Base-by-base conservation (phyloP, 495 filamentous ascomycete genomes). In the Pyronema domesticum region DNA sequence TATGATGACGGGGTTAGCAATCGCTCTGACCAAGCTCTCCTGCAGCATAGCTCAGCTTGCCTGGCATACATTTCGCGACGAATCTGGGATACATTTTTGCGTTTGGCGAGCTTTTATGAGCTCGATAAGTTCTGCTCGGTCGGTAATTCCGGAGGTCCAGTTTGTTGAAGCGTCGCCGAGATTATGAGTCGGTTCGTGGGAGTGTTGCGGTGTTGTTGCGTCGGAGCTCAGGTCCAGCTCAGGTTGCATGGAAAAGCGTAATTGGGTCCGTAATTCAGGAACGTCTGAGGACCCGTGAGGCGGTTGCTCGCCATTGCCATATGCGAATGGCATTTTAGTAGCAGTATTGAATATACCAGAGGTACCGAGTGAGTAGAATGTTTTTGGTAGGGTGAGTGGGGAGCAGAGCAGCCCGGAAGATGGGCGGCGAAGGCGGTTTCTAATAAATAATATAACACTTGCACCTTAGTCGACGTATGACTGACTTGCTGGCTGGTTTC, bases 51-150 rank as follows among this genome's bases (percentile, higher is more conserved):
- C 50, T 53, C 33, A 33, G 67, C 33, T 6, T 67, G 59, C 37
- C 66, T 55, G 14, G 64, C 58, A 37, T 54, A 54, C 52, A 33
- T 54, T 54, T 46, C 52, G 33, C 15, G 23, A 30, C 23, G 23
- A 30, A 65, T 76, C 75, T 37, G 79, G 76, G 23, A 76, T 70
- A 86, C 87, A 93, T 14, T 80, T 80, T 47, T 83, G 82, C 54
- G 77, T 83, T 67, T 89, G 80, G 37, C 79, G 78, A 68, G 74
- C 76, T 71, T 95, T 96, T 58, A 95, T 75, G 57, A 82, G 74
- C 67, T 86, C 78, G 56, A 95, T 95, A 57, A 94, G 74, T 67
- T 88, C 80, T 48, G 77, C 80, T 57, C 89, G 76, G 61, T 85
- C 77, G 11, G 70, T 63, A 69, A 49, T 30, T 40, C 50, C 50